phyloP scores from a whole-genome alignment of 2,329 filamentous ascomycete genomes.

The Cryphonectria naterciae region DNA sequence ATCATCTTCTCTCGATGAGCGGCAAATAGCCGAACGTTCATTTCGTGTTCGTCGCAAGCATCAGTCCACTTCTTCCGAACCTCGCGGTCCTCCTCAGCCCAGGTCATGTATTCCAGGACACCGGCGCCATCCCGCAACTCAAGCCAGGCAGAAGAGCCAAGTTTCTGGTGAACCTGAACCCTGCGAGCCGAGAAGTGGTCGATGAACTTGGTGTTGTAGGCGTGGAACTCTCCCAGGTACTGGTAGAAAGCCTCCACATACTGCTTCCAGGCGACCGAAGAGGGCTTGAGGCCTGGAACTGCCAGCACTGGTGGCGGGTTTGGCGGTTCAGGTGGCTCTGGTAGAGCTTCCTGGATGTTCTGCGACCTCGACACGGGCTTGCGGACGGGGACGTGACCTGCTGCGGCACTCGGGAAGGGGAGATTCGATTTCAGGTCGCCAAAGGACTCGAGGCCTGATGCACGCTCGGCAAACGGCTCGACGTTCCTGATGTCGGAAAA shows the following conservation, averaged over 20 bases:
- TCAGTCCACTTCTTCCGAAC: slow-evolving; percentile 64
- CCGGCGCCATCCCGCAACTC: slow-evolving; percentile 48
- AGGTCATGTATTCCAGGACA: slow-evolving; percentile 61
- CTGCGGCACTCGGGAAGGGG: slow-evolving; percentile 59
- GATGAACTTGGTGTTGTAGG: slow-evolving; percentile 57
- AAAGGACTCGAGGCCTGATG: slow-evolving; percentile 56
- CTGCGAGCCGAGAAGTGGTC: slow-evolving; percentile 60
- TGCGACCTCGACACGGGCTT: slow-evolving; percentile 41
- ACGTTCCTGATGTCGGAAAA: slow-evolving; percentile 60
- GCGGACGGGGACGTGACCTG: slow-evolving; percentile 43
- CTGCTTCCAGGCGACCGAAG: slow-evolving; percentile 48
- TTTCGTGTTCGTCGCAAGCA: slow-evolving; percentile 63
- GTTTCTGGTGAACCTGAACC: slow-evolving; percentile 43
- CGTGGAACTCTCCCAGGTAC: slow-evolving; percentile 57
- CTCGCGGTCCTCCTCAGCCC: slow-evolving; percentile 66
- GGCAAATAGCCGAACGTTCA: slow-evolving; percentile 62
- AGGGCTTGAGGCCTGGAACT: slow-evolving; percentile 50
- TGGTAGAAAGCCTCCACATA: slow-evolving; percentile 58
- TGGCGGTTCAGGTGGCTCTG: slow-evolving; percentile 55
- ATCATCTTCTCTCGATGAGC: slow-evolving; percentile 49
- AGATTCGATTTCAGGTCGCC: slow-evolving; percentile 59
- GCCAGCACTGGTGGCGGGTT: slow-evolving; percentile 48
- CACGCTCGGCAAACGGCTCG: slow-evolving; percentile 55
- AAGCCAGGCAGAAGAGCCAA: slow-evolving; percentile 50
- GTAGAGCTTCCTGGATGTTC: slow-evolving; percentile 49